Evolutionary conservation across 1,139 yeast genomes (phyloP).

Genomic region (Lodderomyces jiufengensis): DNA sequence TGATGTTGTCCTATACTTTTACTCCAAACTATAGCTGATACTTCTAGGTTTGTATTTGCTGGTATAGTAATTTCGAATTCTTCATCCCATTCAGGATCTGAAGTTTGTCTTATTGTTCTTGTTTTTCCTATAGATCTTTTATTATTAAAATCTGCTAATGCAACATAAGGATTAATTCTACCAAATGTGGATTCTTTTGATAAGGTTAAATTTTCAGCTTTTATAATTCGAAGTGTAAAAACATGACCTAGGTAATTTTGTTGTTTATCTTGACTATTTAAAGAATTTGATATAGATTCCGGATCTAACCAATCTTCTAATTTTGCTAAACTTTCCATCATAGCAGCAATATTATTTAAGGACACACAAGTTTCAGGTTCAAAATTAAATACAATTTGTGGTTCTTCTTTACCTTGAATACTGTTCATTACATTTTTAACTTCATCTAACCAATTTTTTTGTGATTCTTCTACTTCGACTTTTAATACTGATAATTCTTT

Average conservation of each 20-base stretch:
- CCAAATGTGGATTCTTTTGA: conserved; percentile 37
- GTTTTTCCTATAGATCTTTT: conserved; percentile 69
- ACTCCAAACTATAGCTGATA: conserved; percentile 74
- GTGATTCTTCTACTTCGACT: conserved; percentile 18
- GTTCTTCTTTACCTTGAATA: conserved; percentile 30
- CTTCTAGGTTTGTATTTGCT: conserved; percentile 37
- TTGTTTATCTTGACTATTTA: conserved; percentile 27
- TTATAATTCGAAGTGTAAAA: conserved; percentile 61
- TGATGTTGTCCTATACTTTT: conserved; percentile 58
- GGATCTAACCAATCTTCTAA: conserved; percentile 64
- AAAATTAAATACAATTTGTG: conserved; percentile 60
- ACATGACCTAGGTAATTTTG: conserved; percentile 43
- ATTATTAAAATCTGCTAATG: conserved; percentile 58
- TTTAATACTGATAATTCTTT: conserved; percentile 40
- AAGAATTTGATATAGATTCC: conserved; percentile 50
- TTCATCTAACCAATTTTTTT: conserved; percentile 41
- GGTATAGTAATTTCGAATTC: conserved; percentile 62
- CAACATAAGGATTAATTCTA: conserved; percentile 61
- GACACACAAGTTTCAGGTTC: conserved; percentile 68
- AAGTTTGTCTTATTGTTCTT: conserved; percentile 54
- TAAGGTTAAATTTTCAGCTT: conserved; percentile 61
- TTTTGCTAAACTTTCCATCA: conserved; percentile 53
- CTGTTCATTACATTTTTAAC: conserved; percentile 48
- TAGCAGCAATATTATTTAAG: conserved; percentile 64
- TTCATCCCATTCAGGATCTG: conserved; percentile 87